These are phyloP conservation scores for Cruciata laevipes DNA, from an alignment of 257 asterid species.

Conservation along the genomic window DNA sequence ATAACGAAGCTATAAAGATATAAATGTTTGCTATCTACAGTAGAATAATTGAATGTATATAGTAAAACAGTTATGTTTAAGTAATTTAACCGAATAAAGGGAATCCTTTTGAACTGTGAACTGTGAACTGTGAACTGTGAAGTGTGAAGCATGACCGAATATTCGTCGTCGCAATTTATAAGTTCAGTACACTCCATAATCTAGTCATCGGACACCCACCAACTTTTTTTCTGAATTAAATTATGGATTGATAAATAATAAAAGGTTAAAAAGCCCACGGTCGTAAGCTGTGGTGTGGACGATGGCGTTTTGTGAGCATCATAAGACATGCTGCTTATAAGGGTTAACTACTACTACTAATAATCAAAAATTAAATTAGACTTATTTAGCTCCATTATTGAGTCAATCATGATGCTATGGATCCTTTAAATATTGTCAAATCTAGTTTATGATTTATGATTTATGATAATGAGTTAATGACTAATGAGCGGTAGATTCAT, in stretches of 20 bases:
- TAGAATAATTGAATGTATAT: no score
- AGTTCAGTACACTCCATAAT: no score
- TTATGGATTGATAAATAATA: no score
- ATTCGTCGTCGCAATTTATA: no score
- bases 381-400: neutral
- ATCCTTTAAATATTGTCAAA: neutral
- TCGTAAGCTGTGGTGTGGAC: neutral
- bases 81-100: neutral
- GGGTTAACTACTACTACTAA: neutral
- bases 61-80: neutral
- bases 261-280: neutral
- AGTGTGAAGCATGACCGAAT: neutral
- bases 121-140: no score
- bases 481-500: no score
- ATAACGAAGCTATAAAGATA: no score
- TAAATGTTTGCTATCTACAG: neutral
- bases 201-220: no score
- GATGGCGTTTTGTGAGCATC: slow-evolving; percentile 14
- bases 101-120: no score
- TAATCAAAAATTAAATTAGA: neutral
- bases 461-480: no score
- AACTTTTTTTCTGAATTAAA: no score
- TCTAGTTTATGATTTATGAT: neutral
- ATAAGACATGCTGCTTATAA: neutral
- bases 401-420: neutral